These are phyloP conservation scores for Polytolypa hystricis DNA, from an alignment of 2,329 filamentous ascomycete species.

Conservation along the genomic window DNA sequence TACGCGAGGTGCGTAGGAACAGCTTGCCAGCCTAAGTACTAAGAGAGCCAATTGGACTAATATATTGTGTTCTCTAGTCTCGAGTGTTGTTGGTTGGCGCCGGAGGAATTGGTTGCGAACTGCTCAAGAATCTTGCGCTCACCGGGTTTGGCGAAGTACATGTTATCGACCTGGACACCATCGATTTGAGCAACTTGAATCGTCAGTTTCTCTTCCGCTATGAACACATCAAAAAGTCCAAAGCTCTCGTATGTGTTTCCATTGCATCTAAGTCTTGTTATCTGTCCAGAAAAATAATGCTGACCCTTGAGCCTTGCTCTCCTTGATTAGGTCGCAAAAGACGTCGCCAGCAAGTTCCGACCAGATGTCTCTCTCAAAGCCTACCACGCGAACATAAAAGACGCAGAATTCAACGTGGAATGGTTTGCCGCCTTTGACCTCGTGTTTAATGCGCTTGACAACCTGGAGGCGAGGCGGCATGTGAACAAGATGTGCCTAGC, in stretches of 20 bases:
- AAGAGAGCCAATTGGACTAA: no score
- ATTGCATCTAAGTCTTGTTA: constrained; percentile 7
- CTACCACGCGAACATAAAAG: constrained; percentile 92
- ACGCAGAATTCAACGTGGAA: constrained; percentile 68
- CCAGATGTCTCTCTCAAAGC: constrained; percentile 76
- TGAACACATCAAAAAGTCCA: constrained; percentile 96
- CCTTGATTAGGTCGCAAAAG: constrained; percentile 65
- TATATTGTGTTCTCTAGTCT: constrained; percentile 53
- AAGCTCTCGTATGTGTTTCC: constrained; percentile 60
- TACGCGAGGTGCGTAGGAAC: constrained; percentile 29
- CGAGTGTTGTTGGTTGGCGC: constrained; percentile 90
- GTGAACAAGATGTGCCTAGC: constrained; percentile 97
- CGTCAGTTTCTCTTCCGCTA: constrained; percentile 93
- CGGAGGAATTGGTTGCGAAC: constrained; percentile 92
- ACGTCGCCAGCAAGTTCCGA: constrained; percentile 83
- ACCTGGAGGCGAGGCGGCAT: constrained; percentile 83
- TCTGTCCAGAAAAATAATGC: constrained; percentile 1
- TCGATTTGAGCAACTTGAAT: constrained; percentile 95
- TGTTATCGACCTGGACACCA: constrained; percentile 94
- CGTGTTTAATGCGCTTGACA: constrained; percentile 96
- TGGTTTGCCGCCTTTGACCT: constrained; percentile 79
- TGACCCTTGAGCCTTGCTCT: constrained; percentile 13
- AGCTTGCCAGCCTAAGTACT: no score
- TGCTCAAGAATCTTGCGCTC: constrained; percentile 91
- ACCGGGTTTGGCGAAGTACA: constrained; percentile 87